Base-by-base conservation (phyloP, 78 protist genomes). In the Bigelowiella natans region DNA sequence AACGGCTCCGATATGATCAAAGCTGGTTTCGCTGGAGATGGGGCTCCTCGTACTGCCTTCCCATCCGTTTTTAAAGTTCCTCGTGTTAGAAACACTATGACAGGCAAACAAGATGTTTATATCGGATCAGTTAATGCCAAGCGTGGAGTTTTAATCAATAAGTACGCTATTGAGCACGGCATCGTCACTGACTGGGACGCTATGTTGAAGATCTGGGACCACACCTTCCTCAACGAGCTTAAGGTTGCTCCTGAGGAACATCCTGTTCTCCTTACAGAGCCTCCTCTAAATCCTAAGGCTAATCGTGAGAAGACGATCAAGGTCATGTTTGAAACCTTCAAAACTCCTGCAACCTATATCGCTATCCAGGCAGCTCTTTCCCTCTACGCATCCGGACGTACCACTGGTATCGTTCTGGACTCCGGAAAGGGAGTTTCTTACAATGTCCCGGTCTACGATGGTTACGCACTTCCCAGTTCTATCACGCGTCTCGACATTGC, bases 271-370 rank as follows among this genome's bases (percentile, higher is more conserved):
- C 92, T 97, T 26, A 97, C 99, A n/a, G 98, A 96, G 94, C 94
- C 96, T 1, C 98, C 99, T 39, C 94, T 96, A 39, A 98, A 98
- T 93, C 98, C 99, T 29, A 96, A 92, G 92, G 97, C 94, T 30
- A 97, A 97, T 92, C 91, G 98, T 64, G 99, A 98, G 94, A 93
- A 92, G 93, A 95, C 96, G 97, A 39, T 95, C 34, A 94, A 97
- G 92, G 93, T 97, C 92, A 92, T 98, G 96, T 97, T 98, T 89
- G 99, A 98, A 92, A 95, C 98, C 64, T 97, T 97, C 97, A 95
- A 96, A 93, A 88, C 93, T 84, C 98, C 98, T 36, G 98, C 96
- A 51, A 31, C 94, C 85, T 93, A 93, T 91, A 91, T 97, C 3
- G 91, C 89, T 38, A 86, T 93, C 63, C 95, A 96, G 89, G 97